Evolutionary conservation across 2,329 filamentous ascomycete species (phyloP).

Genomic region (Neofusicoccum kwambonambiense): DNA sequence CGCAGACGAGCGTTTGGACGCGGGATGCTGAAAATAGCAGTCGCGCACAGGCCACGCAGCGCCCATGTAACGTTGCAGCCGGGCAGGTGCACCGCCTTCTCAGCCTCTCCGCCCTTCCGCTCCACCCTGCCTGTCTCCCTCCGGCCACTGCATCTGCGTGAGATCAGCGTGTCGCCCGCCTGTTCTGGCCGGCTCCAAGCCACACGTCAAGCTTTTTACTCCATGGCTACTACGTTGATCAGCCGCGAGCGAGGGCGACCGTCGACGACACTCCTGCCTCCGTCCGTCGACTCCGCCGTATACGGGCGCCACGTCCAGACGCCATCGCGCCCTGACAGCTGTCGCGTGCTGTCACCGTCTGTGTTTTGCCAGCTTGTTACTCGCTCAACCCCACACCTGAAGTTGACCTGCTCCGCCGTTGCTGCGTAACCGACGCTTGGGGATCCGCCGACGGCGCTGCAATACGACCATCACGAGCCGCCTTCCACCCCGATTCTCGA

Average conservation of each 20-base stretch:
- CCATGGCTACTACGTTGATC: too few species aligned
- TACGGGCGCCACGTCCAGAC: neutral
- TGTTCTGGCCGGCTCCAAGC: neutral
- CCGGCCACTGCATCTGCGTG: neutral
- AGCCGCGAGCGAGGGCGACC: too few species aligned
- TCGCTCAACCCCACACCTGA: neutral
- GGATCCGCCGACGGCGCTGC: neutral
- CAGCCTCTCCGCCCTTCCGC: constrained; percentile 1
- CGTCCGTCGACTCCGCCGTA: neutral
- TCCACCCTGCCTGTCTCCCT: neutral
- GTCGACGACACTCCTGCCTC: neutral
- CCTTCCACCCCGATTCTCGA: neutral
- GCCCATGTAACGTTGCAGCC: neutral
- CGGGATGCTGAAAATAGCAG: constrained; percentile 1
- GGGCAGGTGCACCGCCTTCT: neutral
- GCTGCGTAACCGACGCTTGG: too few species aligned
- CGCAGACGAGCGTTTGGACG: neutral
- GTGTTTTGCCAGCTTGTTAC: neutral
- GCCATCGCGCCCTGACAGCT: neutral
- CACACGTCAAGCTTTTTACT: neutral
- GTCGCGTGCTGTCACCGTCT: neutral
- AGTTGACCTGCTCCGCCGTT: neutral
- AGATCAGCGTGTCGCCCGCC: neutral
- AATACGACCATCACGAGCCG: neutral
- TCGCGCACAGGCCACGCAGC: neutral